Conservation (phyloP, 2,329 filamentous ascomycete genomes). For the Escovopsis sp. region DNA sequence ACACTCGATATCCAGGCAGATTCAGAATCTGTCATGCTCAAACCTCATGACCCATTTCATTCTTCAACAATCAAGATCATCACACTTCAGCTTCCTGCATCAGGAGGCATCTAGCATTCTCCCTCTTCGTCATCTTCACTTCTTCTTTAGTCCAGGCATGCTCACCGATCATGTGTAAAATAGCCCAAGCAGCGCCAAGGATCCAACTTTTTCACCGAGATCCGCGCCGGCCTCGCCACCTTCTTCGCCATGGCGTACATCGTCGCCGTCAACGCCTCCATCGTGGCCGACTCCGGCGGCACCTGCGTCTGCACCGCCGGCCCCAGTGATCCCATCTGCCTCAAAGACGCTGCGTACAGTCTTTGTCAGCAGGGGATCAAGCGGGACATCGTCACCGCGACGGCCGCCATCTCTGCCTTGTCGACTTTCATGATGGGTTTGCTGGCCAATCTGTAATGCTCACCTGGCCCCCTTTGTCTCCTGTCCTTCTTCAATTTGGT, state of each 20-base stretch:
- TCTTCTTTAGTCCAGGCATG: not conserved
- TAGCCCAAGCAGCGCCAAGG: constrained; percentile 58
- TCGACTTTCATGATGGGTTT: constrained; percentile 74
- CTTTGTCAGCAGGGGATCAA: constrained; percentile 51
- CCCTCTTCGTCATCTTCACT: not conserved
- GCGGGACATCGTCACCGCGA: constrained; percentile 71
- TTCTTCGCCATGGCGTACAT: constrained; percentile 53
- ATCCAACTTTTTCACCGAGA: constrained; percentile 67
- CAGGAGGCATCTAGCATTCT: not conserved
- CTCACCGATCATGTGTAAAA: not conserved
- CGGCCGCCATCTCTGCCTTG: constrained; percentile 66
- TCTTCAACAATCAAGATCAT: not conserved
- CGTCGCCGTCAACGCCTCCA: constrained; percentile 37
- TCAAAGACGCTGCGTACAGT: constrained; percentile 40
- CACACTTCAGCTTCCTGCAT: not conserved
- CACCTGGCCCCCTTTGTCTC: not conserved
- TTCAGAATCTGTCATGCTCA: not conserved
- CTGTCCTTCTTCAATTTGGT: not conserved
- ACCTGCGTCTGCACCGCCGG: constrained; percentile 56
- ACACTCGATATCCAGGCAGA: not conserved
- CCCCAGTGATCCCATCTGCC: constrained; percentile 36
- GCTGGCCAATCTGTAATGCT: constrained; percentile 54
- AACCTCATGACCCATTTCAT: not conserved
- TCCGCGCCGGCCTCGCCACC: constrained; percentile 69
- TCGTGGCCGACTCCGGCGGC: constrained; percentile 51